phyloP scores from a whole-genome alignment of 371 early-diverging fungal genomes.

The Syncephalastrum monosporum region DNA sequence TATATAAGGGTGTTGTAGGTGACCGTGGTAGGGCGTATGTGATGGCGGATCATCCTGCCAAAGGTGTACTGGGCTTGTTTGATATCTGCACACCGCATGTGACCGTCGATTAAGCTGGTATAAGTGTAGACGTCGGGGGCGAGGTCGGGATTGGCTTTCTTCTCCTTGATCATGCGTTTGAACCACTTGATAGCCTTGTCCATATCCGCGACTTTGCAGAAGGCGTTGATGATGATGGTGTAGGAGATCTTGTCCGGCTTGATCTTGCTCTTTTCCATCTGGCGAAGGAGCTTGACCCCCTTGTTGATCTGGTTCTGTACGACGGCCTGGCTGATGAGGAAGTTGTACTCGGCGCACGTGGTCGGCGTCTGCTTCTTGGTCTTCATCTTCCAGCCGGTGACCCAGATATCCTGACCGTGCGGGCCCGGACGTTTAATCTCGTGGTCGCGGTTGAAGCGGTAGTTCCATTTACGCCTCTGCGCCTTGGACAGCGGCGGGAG shows the following conservation, averaged over 20 bases:
- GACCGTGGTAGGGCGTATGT: constrained; percentile 35
- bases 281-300: constrained; percentile 27
- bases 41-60: constrained; percentile 30
- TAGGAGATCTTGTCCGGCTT: constrained; percentile 14
- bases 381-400: not conserved
- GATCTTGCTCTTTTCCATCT: constrained; percentile 13
- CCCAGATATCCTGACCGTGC: not conserved
- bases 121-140: constrained; percentile 39
- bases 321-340: constrained; percentile 15
- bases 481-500: not conserved
- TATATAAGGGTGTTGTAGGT: constrained; percentile 52
- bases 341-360: constrained; percentile 23
- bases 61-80: constrained; percentile 35
- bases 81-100: constrained; percentile 42
- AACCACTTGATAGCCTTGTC: constrained; percentile 33
- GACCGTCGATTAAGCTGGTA: constrained; percentile 47
- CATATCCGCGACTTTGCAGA: constrained; percentile 32
- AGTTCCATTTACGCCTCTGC: not conserved
- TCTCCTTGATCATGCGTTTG: constrained; percentile 31
- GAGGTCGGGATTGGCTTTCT: not conserved
- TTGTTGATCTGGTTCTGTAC: constrained; percentile 29
- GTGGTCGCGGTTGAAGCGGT: not conserved
- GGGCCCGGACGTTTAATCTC: not conserved
- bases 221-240: constrained; percentile 27
- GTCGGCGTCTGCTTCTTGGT: constrained; percentile 18